These are phyloP conservation scores for Sporothrix protearum DNA, from an alignment of 2,329 filamentous ascomycete genomes.

Conservation along the genomic window DNA sequence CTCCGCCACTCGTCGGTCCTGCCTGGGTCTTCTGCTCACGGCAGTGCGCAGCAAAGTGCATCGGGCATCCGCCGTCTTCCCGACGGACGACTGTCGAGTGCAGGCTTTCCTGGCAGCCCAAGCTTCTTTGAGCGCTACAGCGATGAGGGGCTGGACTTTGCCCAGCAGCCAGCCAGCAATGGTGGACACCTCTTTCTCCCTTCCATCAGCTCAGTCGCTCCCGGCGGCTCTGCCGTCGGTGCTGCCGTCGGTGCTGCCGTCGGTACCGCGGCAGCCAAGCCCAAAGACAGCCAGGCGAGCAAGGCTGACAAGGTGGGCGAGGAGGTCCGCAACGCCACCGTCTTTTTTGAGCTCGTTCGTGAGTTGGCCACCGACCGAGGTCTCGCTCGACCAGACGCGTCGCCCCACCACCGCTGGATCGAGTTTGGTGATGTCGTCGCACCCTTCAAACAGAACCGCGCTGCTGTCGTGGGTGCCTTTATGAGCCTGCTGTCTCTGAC, in stretches of 20 bases:
- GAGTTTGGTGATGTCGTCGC: constrained; percentile 26
- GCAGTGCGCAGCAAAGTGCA: constrained; percentile 31
- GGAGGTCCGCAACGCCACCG: constrained; percentile 19
- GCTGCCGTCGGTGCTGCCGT: neutral
- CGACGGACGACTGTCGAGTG: constrained; percentile 35
- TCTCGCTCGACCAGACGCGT: neutral
- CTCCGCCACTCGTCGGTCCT: constrained; percentile 48
- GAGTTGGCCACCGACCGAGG: constrained; percentile 15
- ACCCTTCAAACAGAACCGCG: constrained; percentile 4
- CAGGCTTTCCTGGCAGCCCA: constrained; percentile 24
- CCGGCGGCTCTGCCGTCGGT: neutral
- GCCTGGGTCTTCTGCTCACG: constrained; percentile 43
- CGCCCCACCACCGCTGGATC: constrained; percentile 23
- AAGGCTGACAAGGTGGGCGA: constrained; percentile 13
- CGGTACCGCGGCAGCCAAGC: neutral
- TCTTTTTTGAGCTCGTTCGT: constrained; percentile 20
- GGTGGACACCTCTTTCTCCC: neutral
- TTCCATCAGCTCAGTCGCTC: neutral
- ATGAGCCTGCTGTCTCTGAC: constrained; percentile 29
- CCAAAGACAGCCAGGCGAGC: neutral
- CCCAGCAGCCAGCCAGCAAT: neutral
- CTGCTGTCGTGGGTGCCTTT: constrained; percentile 28
- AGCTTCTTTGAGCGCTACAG: constrained; percentile 29
- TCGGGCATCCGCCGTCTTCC: constrained; percentile 37
- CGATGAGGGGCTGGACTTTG: constrained; percentile 23